Base-by-base conservation (phyloP, 2,329 filamentous ascomycete genomes). In the Colletotrichum costaricense region DNA sequence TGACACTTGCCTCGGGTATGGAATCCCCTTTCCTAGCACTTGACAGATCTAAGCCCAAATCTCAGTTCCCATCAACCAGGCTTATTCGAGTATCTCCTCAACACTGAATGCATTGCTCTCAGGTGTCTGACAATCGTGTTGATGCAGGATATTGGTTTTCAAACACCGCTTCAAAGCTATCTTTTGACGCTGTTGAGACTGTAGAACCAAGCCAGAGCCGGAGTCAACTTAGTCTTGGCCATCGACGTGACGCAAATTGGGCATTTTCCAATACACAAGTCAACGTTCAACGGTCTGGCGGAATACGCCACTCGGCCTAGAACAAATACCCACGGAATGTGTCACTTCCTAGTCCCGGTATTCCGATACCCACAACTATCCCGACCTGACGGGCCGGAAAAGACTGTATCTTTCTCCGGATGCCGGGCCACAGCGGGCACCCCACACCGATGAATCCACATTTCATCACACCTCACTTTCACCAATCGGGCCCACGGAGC, bases 401-500 rank as follows among this genome's bases (percentile, higher is more conserved):
- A 26, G 22, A 46, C 54, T 5, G 38, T 28, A 19, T 2, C 8
- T 28, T 68, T 35, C 59, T 35, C 55, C 66, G 60, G 60, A 33
- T 28, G 30, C n/a, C 30, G 30, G 30, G 42, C 19, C 16, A 46
- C 42, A n/a, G n/a, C 28, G 46, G 16, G 5, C 42, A 69, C 24
- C 14, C 66, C 58, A 56, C 38, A 16, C 67, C 55, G 55, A 38
- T 19, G 9, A 67, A 57, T 55, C 70, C 70, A 73, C 70, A 69
- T 65, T 12, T 8, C 57, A 67, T 71, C 30, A 33, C 66, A 55
- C 60, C 60, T 26, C 35, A 49, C 55, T 14, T 38, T n/a, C 35
- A 65, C 60, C 55, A 64, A 65, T 70, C 24, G 24, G 70, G 60
- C 11, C 30, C 26, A 38, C 70, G 70, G 70, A 70, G 60, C 55